Percentiles rank a stretch among this genome's conserved stretches.
Conservation (phyloP, 805 yeast genomes). For the Kluyveromyces wickerhamii region DNA sequence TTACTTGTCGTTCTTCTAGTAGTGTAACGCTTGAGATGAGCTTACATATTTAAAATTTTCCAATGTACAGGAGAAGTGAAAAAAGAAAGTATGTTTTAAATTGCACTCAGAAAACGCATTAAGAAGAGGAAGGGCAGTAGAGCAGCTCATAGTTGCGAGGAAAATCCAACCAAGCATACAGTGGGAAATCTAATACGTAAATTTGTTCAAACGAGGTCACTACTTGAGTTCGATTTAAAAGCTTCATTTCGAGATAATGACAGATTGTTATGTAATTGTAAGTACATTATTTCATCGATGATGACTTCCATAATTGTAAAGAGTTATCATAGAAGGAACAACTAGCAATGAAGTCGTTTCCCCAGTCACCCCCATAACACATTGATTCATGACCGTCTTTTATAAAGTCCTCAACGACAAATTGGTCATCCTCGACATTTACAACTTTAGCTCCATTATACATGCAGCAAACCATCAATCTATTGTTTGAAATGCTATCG, state of each 20-base stretch:
- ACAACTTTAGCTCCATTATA: slow-evolving; percentile 85
- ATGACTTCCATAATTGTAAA: slow-evolving; percentile 74
- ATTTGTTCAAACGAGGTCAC: no score
- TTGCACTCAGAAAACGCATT: no score
- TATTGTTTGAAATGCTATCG: slow-evolving; percentile 25
- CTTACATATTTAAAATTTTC: slow-evolving; percentile 1
- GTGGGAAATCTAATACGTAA: no score
- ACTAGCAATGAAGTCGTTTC: slow-evolving; percentile 51
- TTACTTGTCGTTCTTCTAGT: not conserved
- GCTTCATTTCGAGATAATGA: no score
- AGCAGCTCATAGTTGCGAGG: no score
- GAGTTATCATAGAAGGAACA: slow-evolving; percentile 89
- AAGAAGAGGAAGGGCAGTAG: no score
- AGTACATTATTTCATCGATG: no score
- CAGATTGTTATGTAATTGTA: no score
- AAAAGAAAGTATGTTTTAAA: no score
- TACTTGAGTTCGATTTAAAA: no score
- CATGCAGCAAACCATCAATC: slow-evolving; percentile 82
- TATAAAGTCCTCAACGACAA: slow-evolving; percentile 25
- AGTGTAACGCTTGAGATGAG: not conserved
- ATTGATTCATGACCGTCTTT: slow-evolving; percentile 78
- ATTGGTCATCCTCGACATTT: slow-evolving; percentile 29
- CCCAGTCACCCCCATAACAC: slow-evolving; percentile 96
- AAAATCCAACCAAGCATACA: no score
- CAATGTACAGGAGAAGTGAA: no score